Conservation (phyloP, 1,284 basidiomycete species). For the Cerrena zonata region DNA sequence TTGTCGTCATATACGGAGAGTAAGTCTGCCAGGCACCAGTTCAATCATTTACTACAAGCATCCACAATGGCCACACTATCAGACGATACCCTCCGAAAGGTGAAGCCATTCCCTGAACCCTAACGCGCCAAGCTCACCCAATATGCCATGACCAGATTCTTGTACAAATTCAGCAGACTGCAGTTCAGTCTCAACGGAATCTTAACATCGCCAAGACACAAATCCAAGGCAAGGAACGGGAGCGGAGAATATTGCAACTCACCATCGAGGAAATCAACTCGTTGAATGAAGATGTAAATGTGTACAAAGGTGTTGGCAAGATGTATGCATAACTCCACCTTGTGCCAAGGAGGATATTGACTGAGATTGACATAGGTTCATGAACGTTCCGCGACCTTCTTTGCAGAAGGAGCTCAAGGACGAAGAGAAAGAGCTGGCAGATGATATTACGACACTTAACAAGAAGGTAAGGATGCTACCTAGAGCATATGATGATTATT, state of each 20-base stretch:
- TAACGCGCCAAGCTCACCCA: conserved; percentile 4
- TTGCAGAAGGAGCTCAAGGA: conserved; percentile 71
- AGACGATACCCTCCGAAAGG: conserved; percentile 84
- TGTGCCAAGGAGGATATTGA: background rate
- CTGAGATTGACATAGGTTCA: conserved; percentile 57
- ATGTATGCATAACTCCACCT: conserved; percentile 49
- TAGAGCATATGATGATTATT: background rate
- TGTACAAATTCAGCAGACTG: conserved; percentile 82
- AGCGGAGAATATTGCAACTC: conserved; percentile 80
- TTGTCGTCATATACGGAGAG: no score
- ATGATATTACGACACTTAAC: conserved; percentile 71
- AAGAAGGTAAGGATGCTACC: conserved; percentile 58
- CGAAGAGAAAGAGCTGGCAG: conserved; percentile 75
- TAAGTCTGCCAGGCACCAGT: no score
- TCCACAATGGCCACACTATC: conserved; percentile 65
- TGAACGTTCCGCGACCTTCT: conserved; percentile 74
- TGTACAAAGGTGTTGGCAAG: conserved; percentile 89
- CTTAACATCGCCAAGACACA: conserved; percentile 71
- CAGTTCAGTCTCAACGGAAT: conserved; percentile 73
- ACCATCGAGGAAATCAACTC: conserved; percentile 72
- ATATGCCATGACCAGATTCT: conserved; percentile 57
- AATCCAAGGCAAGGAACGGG: conserved; percentile 72
- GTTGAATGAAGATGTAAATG: conserved; percentile 62
- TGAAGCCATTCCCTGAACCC: conserved; percentile 30
- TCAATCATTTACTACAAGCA: background rate